Evolutionary conservation across 2,329 filamentous ascomycete species (phyloP), one percentile per base, ranked within the genome.

Genomic region (Endothia cerciana): DNA sequence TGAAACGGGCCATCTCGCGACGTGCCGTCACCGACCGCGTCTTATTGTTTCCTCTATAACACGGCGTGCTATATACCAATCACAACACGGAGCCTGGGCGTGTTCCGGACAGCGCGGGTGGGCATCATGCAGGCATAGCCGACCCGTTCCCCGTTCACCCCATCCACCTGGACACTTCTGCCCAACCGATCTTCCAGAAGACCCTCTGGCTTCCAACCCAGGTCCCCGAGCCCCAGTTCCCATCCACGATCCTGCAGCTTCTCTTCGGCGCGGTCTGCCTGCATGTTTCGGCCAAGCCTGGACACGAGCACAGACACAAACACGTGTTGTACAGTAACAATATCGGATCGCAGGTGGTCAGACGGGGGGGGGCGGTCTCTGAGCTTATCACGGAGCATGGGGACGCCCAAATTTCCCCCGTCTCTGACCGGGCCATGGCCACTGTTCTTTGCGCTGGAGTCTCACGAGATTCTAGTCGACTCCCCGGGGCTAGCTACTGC

Each of bases 241-340:
- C 13, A 15, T 43, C 5, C 41, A 17, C 41, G 19, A 15, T 33
- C 8, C 36, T 33, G 22, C 28, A 4, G 10, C 17, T 36, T 17
- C 47, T 36, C 28, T 28, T 36, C 51, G 15, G 30, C 49, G 15
- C 28, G 19, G 8, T n/a, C 49, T 33, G 49, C 49, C 49, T 28
- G 49, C 49, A n/a, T 33, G 49, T 53, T 17, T 53, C 49, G 28
- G 49, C 17, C 49, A 33, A 33, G 15, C 13, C 19, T 30, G 49
- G 22, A 55, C 25, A 51, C n/a, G 49, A 53, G 51, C 51, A 55
- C 51, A 36, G 51, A 55, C 51, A 36, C 30, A 55, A 33, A 55
- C 28, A 36, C 51, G 17, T 36, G 51, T n/a, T 28, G 30, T n/a
- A n/a, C n/a, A n/a, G n/a, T 22, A 4, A 33, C 15, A 36, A 19